phyloP scores from a whole-genome alignment of 2,329 filamentous ascomycete genomes.

The Chrysosporium keratinophilum region DNA sequence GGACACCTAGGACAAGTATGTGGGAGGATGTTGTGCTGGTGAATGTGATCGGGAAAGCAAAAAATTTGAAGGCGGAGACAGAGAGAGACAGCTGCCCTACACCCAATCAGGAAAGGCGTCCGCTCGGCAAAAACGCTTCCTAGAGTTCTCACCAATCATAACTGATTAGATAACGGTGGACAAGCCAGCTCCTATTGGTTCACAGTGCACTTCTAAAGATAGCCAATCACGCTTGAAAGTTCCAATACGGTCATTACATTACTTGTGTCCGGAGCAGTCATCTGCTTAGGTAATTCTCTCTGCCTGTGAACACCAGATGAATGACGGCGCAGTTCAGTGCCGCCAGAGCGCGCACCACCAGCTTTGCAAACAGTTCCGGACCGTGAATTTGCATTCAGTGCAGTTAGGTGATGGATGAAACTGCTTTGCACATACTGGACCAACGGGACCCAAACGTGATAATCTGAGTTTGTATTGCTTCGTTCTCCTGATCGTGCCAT shows the following conservation, averaged over 20 bases:
- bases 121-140: neutral
- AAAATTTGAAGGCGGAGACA: neutral
- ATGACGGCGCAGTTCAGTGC: neutral
- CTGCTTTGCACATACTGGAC: neutral
- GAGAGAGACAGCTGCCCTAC: slow-evolving; percentile 2
- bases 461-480: neutral
- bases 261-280: neutral
- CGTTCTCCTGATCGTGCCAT: neutral
- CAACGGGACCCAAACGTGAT: neutral
- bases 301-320: neutral
- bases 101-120: slow-evolving; percentile 3
- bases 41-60: neutral
- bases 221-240: neutral
- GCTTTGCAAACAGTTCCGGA: neutral
- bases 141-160: neutral
- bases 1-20: neutral
- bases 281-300: neutral
- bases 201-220: too few relatives aligned
- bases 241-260: neutral
- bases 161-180: neutral
- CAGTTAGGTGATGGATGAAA: too few relatives aligned
- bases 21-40: neutral
- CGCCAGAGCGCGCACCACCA: neutral
- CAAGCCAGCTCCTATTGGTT: too few relatives aligned
- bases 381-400: too few relatives aligned